Evolutionary conservation across 495 filamentous ascomycete species (phyloP).

Genomic region (Cenococcum geophilum): DNA sequence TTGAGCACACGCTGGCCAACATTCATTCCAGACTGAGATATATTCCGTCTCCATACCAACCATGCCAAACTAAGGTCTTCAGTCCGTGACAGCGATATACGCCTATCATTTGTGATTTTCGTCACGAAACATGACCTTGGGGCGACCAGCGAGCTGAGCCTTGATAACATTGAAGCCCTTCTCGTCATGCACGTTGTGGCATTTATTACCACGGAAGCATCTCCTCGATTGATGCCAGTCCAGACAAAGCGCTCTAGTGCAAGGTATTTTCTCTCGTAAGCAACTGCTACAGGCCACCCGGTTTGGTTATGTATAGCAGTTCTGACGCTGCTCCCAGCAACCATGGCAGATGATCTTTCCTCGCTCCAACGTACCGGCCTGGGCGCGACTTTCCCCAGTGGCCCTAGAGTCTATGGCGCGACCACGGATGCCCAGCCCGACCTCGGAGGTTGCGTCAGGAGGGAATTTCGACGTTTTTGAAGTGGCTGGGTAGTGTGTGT

Average conservation of each 20-base stretch:
- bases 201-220: neutral
- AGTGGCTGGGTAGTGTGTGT: neutral
- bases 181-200: neutral
- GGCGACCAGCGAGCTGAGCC: neutral
- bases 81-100: no score
- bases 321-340: neutral
- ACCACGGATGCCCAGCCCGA: neutral
- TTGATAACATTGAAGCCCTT: neutral
- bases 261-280: neutral
- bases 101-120: no score
- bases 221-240: neutral
- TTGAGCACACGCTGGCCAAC: no score
- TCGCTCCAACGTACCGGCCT: neutral
- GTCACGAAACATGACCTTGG: neutral
- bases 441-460: neutral
- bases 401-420: neutral
- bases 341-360: constrained; percentile 3
- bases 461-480: neutral
- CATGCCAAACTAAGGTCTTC: neutral
- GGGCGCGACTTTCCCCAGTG: no score
- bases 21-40: no score
- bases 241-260: neutral
- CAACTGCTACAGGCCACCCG: neutral
- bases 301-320: neutral
- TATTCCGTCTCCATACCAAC: neutral